phyloP scores from a whole-genome alignment of 768 basidiomycete genomes.

The Trametes maxima region DNA sequence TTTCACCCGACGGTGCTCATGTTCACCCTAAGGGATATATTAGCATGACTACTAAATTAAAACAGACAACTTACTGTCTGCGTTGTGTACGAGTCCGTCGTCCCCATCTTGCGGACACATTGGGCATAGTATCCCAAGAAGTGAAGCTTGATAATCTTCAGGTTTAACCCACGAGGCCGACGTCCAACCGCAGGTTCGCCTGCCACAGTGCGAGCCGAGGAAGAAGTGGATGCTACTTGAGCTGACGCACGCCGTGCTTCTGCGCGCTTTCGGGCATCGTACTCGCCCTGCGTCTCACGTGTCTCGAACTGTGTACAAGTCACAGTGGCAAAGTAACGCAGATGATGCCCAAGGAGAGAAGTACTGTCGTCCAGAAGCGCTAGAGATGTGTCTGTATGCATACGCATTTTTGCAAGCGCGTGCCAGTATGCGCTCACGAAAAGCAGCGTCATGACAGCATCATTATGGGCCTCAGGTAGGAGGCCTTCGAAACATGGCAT shows the following conservation, averaged over 20 bases:
- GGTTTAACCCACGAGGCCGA: conserved; percentile 29
- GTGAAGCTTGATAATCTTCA: conserved; percentile 40
- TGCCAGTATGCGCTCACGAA: conserved; percentile 39
- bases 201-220: neutral
- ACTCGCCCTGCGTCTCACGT: conserved; percentile 30
- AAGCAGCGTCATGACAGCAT: conserved; percentile 23
- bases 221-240: neutral
- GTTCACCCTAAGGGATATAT: conserved; percentile 36
- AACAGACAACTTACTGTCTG: conserved; percentile 29
- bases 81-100: conserved; percentile 40
- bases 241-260: neutral
- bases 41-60: neutral
- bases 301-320: conserved; percentile 34
- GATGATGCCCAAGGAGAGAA: conserved; percentile 10
- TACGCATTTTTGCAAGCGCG: conserved; percentile 36
- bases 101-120: conserved; percentile 35
- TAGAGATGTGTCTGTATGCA: conserved; percentile 36
- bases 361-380: conserved; percentile 25
- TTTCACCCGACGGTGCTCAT: conserved; percentile 37
- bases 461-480: conserved; percentile 30
- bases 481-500: conserved; percentile 40
- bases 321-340: conserved; percentile 30
- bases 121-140: conserved; percentile 37
- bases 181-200: neutral
- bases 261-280: conserved; percentile 20